Conservation (phyloP, 768 basidiomycete species). For the Tylopilus subfusipes region DNA sequence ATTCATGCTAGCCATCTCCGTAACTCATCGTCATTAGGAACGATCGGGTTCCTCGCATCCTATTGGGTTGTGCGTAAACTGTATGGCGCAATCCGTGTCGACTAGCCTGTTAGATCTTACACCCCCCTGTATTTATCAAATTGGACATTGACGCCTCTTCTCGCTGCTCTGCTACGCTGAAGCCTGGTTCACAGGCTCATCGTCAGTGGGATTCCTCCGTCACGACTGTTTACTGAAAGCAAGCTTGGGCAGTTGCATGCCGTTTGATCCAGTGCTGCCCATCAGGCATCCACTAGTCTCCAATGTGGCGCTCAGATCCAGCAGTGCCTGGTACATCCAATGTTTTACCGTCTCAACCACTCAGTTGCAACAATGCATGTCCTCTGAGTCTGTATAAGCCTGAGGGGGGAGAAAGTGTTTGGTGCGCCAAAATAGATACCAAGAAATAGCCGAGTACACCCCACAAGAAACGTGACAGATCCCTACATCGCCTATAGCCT, state of each 20-base stretch:
- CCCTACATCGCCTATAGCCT: not conserved
- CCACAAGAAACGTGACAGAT: not conserved
- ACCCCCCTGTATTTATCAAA: constrained; percentile 9
- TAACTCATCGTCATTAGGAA: constrained; percentile 46
- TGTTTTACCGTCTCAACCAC: no score
- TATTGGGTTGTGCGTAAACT: constrained; percentile 88
- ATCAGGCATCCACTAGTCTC: no score
- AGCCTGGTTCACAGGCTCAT: not conserved
- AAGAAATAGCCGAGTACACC: not conserved
- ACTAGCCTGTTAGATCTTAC: constrained; percentile 34
- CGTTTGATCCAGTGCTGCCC: no score
- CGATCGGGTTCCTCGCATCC: constrained; percentile 87
- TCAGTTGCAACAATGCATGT: no score
- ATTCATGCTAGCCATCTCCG: not conserved
- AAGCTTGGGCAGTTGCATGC: not conserved
- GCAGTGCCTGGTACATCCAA: no score
- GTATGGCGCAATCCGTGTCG: constrained; percentile 80
- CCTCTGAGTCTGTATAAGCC: no score
- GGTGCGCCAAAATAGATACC: no score
- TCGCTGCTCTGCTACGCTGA: not conserved
- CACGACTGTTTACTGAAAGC: not conserved
- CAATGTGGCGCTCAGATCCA: no score
- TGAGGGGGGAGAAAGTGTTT: no score
- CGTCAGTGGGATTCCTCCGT: no score
- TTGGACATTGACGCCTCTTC: constrained; percentile 2